Percentiles rank a stretch among this genome's conserved stretches.
phyloP scores from a whole-genome alignment of 2,329 filamentous ascomycete genomes.

The Tolypocladium endophyticum region DNA sequence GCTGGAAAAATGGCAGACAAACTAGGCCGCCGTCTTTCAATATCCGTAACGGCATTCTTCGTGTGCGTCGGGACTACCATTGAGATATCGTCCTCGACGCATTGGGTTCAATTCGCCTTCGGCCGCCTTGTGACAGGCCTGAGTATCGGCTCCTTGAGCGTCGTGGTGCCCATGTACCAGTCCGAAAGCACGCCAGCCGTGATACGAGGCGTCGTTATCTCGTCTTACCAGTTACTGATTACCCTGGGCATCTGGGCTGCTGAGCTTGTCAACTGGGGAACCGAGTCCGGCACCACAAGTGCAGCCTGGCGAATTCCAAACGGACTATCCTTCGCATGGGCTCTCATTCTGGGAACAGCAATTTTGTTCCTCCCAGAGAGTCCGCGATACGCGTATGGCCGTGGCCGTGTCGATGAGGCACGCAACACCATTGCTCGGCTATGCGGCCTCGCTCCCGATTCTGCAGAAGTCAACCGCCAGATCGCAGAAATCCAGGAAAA shows the following conservation, averaged over 20 bases:
- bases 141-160: conserved; percentile 54
- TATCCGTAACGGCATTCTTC: conserved; percentile 51
- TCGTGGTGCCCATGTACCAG: conserved; percentile 59
- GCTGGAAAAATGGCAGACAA: conserved; percentile 51
- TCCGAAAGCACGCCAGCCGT: conserved; percentile 54
- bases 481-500: conserved; percentile 42
- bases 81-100: conserved; percentile 42
- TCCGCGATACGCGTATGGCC: conserved; percentile 39
- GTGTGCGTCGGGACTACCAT: conserved; percentile 55
- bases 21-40: conserved; percentile 51
- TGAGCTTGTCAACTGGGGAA: conserved; percentile 52
- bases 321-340: conserved; percentile 45
- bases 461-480: conserved; percentile 32
- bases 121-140: conserved; percentile 57
- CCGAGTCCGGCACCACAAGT: conserved; percentile 31
- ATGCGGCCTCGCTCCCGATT: conserved; percentile 27
- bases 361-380: conserved; percentile 45
- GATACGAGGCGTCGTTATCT: conserved; percentile 53
- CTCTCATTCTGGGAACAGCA: conserved; percentile 36
- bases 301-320: conserved; percentile 54
- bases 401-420: conserved; percentile 36
- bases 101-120: conserved; percentile 55
- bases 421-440: conserved; percentile 36
- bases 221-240: conserved; percentile 59
- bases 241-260: conserved; percentile 55